Conservation (phyloP, 139 green algal genomes). For the Raphidocelis subcapitata region DNA sequence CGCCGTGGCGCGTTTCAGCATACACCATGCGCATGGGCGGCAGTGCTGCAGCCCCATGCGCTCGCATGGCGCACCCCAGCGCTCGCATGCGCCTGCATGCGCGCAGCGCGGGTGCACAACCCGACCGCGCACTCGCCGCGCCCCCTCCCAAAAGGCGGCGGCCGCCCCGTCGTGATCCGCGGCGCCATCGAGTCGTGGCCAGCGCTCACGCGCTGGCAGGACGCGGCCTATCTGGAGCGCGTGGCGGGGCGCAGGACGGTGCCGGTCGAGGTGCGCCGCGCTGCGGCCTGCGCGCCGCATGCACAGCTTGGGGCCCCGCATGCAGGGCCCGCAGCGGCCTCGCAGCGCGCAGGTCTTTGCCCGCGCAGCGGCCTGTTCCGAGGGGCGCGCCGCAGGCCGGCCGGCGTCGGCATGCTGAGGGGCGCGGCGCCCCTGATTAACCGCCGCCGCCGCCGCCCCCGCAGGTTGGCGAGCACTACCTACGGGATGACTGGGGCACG, state of each 20-base stretch:
- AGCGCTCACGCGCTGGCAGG: conserved; percentile 69
- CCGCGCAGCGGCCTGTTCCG: too few relatives aligned
- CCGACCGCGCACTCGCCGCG: too few relatives aligned
- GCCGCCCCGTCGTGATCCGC: conserved; percentile 38
- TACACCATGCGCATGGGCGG: not conserved
- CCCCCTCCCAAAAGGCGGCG: conserved; percentile 13
- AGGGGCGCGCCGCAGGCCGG: too few relatives aligned
- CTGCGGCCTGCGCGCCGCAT: not conserved
- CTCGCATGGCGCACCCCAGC: not conserved
- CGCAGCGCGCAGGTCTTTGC: too few relatives aligned
- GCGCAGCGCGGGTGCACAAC: too few relatives aligned
- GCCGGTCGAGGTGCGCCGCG: conserved; percentile 72
- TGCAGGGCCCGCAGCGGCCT: too few relatives aligned
- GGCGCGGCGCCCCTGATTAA: too few relatives aligned
- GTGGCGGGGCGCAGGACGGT: conserved; percentile 81
- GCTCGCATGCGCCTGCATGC: too few relatives aligned
- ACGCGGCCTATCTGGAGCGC: conserved; percentile 63
- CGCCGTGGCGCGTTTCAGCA: too few relatives aligned
- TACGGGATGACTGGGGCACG: conserved; percentile 80
- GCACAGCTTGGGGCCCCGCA: not conserved
- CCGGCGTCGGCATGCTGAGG: not conserved
- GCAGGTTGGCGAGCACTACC: conserved; percentile 77
- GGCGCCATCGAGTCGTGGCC: conserved; percentile 79
- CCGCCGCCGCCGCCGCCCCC: not conserved
- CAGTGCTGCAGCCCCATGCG: not conserved